phyloP scores from a whole-genome alignment of 768 basidiomycete species.

The Boletus tomentosulus region DNA sequence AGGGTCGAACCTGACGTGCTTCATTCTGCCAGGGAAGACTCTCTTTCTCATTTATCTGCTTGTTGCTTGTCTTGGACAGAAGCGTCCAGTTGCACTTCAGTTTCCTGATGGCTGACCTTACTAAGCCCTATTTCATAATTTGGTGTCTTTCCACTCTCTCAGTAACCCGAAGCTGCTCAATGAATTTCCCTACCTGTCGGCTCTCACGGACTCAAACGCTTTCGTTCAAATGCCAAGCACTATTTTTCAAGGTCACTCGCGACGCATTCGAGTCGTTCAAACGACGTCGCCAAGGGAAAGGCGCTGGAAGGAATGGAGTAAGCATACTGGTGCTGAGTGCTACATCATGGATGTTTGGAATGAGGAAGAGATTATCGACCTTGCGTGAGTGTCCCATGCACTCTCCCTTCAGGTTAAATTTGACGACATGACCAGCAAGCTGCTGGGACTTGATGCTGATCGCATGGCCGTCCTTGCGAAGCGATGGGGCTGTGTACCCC shows the following conservation, averaged over 20 bases:
- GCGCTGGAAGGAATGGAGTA: conserved; percentile 4
- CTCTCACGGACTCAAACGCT: not conserved
- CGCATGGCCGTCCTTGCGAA: not conserved
- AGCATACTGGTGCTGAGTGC: not conserved
- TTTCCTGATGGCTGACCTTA: not conserved
- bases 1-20: too few species aligned
- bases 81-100: not conserved
- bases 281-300: not conserved
- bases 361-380: not conserved
- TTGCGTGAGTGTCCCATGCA: too few species aligned
- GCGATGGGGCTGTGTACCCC: not conserved
- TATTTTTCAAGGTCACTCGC: not conserved
- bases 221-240: rapidly evolving
- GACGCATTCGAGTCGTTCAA: not conserved
- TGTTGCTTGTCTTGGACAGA: too few species aligned
- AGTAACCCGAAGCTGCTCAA: not conserved
- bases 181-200: not conserved
- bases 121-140: not conserved
- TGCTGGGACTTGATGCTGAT: too few species aligned
- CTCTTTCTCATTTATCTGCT: too few species aligned
- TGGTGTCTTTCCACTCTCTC: not conserved
- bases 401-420: too few species aligned
- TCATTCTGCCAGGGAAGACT: too few species aligned
- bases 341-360: conserved; percentile 4
- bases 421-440: too few species aligned